Conservation (phyloP, 2,329 filamentous ascomycete species). For the Parastagonospora nodorum region DNA sequence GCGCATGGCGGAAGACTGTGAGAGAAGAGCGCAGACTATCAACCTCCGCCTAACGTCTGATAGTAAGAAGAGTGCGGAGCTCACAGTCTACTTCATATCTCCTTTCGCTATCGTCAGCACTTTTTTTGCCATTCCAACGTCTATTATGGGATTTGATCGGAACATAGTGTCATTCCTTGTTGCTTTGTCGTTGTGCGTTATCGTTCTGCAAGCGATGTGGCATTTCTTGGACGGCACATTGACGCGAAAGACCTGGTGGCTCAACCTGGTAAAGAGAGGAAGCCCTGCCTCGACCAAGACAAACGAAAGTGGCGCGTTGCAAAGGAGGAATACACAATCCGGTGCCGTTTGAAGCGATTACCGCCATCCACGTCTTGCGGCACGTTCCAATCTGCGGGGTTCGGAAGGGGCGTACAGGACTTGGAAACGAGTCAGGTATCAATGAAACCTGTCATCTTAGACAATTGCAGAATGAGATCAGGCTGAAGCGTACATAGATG, state of each 20-base stretch:
- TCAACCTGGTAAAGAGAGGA: background rate
- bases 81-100: slow-evolving; percentile 5
- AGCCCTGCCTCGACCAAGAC: too few relatives aligned
- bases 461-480: too few relatives aligned
- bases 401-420: too few relatives aligned
- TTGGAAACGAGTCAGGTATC: too few relatives aligned
- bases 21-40: background rate
- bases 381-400: too few relatives aligned
- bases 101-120: slow-evolving; percentile 9
- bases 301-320: too few relatives aligned
- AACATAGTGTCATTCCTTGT: background rate
- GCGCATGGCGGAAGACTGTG: background rate
- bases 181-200: background rate
- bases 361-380: too few relatives aligned
- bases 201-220: background rate
- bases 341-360: background rate
- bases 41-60: background rate
- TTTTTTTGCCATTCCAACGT: slow-evolving; percentile 6
- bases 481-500: too few relatives aligned
- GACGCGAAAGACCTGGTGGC: background rate
- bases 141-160: background rate
- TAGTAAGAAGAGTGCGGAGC: background rate
- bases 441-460: too few relatives aligned
- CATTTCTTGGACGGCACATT: background rate
- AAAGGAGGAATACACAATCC: background rate